phyloP scores from a whole-genome alignment of 2,329 filamentous ascomycete species.

The Penicillium brasilianum region DNA sequence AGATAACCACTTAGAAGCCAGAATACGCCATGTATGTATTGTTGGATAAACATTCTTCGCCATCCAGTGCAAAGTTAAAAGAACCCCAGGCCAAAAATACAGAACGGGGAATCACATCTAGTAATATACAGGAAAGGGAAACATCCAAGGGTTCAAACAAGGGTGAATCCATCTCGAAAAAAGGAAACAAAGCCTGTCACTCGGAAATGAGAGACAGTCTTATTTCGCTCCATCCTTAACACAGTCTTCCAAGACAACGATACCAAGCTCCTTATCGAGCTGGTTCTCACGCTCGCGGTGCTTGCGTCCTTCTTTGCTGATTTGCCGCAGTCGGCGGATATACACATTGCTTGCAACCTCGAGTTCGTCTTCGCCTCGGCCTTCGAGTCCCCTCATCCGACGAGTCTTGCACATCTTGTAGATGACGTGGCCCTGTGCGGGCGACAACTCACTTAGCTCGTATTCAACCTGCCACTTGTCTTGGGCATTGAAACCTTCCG shows the following conservation, averaged over 20 bases:
- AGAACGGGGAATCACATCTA: slow-evolving; percentile 16
- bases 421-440: slow-evolving; percentile 53
- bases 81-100: not conserved
- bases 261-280: slow-evolving; percentile 54
- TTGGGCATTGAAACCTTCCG: slow-evolving; percentile 43
- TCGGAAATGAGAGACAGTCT: not conserved
- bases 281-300: slow-evolving; percentile 63
- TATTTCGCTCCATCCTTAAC: slow-evolving; percentile 11
- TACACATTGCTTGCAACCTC: slow-evolving; percentile 54
- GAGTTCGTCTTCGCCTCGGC: slow-evolving; percentile 46
- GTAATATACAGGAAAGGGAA: slow-evolving; percentile 6
- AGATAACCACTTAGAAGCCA: not conserved
- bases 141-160: not conserved
- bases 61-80: slow-evolving; percentile 2
- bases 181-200: not conserved
- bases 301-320: slow-evolving; percentile 61
- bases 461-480: slow-evolving; percentile 80
- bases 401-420: slow-evolving; percentile 64
- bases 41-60: not conserved
- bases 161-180: not conserved
- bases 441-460: slow-evolving; percentile 67
- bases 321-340: slow-evolving; percentile 38
- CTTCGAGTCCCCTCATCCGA: slow-evolving; percentile 55
- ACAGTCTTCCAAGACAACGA: slow-evolving; percentile 35
- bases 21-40: slow-evolving; percentile 3